Base-by-base conservation (phyloP, 306 rosid genomes). In the Carpinus viminea region DNA sequence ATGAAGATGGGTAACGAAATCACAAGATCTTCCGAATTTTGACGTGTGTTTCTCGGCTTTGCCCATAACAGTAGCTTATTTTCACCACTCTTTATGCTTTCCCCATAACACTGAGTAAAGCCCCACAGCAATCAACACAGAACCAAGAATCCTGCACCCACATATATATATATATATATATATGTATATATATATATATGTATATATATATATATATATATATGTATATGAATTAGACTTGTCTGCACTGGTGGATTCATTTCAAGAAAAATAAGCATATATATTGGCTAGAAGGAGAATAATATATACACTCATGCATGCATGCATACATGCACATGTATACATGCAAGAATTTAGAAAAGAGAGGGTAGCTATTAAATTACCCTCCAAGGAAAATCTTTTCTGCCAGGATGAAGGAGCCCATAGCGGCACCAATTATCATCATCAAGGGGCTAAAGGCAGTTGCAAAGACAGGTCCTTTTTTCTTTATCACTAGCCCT, bases 381-480 rank as follows among this genome's bases (percentile, higher is more conserved):
- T 90, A 93, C 98, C 96, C 79, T 90, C 98, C 98, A 38, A 94
- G 94, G 78, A 62, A 94, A 24, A 94, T 87, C 4, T 89, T 84
- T 54, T 94, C 98, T 10, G 91, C 88, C 17, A 94, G 86, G 76
- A 94, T 82, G 76, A 89, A 87, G 54, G 92, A 90, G 8, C 94
- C 96, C 94, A 94, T 84, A 86, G 88, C 68, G 54, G 98, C 98
- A 0, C 89, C 98, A 52, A 94, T 80, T 77, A 94, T 94, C 98
- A 94, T 89, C 96, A 92, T 92, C 77, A 94, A 78, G 85, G 98
- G 98, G 85, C 97, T 94, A 78, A 94, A 94, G 62, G 98, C 93
- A 56, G 98, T 92, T 16, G 97, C 94, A 61, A 94, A 94, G 4
- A 94, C 97, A 18, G 98, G 98, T 6, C 98, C 98, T 78, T 79